Percentiles rank a stretch among this genome's conserved stretches.
These are phyloP conservation scores for Prosopis cineraria DNA, from an alignment of 306 rosid genomes.

Conservation along the genomic window DNA sequence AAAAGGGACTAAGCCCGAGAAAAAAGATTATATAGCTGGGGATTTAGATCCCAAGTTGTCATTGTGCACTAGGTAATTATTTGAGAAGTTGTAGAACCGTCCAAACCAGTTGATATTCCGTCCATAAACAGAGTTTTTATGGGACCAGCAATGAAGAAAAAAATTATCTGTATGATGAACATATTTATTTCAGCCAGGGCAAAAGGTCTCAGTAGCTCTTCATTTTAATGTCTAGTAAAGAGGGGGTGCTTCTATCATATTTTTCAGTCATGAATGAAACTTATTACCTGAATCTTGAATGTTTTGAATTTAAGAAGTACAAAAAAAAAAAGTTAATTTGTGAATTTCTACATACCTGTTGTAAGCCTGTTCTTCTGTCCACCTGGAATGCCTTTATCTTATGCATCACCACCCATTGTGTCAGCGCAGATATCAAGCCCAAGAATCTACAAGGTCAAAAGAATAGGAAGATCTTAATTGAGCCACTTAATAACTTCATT, in stretches of 20 bases:
- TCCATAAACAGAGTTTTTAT: conserved; percentile 76
- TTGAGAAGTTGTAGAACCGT: conserved; percentile 80
- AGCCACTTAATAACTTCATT: conserved; percentile 21
- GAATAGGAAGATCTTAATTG: conserved; percentile 25
- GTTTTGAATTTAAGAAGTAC: conserved; percentile 2
- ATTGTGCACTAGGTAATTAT: conserved; percentile 69
- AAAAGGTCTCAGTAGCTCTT: conserved; percentile 27
- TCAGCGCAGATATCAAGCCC: conserved; percentile 78
- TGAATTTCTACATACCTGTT: conserved; percentile 51
- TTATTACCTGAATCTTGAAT: conserved; percentile 3
- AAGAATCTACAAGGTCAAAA: conserved; percentile 54
- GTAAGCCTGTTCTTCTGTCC: conserved; percentile 80
- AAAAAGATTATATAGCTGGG: too few relatives aligned
- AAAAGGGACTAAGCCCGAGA: too few relatives aligned
- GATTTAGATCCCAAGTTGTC: too few relatives aligned
- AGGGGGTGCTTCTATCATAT: conserved; percentile 20
- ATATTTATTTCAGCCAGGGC: conserved; percentile 24
- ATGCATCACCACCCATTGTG: conserved; percentile 60
- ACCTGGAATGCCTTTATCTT: conserved; percentile 72
- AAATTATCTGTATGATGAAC: neutral
- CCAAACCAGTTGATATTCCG: conserved; percentile 83
- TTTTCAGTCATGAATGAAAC: conserved; percentile 11
- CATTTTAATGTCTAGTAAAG: conserved; percentile 27
- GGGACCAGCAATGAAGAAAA: conserved; percentile 55
- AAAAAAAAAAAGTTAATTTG: neutral